These are phyloP conservation scores for Helianthus tuberosus DNA, from an alignment of 129 eudicot genomes.

Conservation along the genomic window DNA sequence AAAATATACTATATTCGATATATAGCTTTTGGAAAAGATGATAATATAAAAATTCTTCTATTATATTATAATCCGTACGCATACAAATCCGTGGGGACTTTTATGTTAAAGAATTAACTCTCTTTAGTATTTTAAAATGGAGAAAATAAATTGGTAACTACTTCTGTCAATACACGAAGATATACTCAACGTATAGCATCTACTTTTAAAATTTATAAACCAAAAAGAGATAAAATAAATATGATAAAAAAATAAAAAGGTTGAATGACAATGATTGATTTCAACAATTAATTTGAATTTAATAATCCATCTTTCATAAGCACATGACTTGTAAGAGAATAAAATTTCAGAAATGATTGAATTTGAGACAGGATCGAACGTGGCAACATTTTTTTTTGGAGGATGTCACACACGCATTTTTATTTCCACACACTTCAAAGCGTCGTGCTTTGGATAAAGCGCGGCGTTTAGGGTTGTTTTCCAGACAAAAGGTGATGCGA, in stretches of 20 bases:
- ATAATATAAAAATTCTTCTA: constrained; percentile 1
- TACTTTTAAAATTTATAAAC: constrained; percentile 7
- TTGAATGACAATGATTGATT: constrained; percentile 11
- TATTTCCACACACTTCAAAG: no score
- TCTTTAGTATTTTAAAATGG: background rate
- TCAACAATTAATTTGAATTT: background rate
- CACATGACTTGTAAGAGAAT: constrained; percentile 22
- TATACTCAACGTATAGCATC: constrained; percentile 4
- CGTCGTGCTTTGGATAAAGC: no score
- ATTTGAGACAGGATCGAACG: constrained; percentile 21
- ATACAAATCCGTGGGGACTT: background rate
- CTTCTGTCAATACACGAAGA: constrained; percentile 17
- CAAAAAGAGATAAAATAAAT: constrained; percentile 6
- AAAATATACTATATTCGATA: background rate
- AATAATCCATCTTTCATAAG: constrained; percentile 12
- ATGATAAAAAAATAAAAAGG: background rate
- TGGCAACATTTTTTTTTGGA: constrained; percentile 4
- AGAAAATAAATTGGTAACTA: background rate
- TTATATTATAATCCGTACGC: background rate
- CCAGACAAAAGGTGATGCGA: no score
- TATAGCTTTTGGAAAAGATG: background rate
- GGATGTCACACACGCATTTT: no score
- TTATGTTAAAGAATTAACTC: background rate
- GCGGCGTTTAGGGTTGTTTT: no score
- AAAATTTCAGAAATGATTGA: background rate